phyloP scores from a whole-genome alignment of 2,329 filamentous ascomycete species.

The Pseudonectria buxi region DNA sequence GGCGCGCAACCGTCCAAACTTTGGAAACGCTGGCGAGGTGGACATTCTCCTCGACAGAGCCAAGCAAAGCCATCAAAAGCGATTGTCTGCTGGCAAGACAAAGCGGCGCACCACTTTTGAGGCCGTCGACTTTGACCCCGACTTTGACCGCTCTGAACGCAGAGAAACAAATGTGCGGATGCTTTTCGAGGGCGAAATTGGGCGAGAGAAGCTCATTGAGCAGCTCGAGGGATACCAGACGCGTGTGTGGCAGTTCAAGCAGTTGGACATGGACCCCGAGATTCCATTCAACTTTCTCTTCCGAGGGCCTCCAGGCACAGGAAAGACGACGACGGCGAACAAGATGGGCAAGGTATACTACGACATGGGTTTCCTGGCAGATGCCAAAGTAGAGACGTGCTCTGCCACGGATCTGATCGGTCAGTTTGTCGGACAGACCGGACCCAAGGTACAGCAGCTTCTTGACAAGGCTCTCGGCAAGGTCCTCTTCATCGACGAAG shows the following conservation, averaged over 20 bases:
- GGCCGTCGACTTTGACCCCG: conserved; percentile 65
- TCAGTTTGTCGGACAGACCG: conserved; percentile 62
- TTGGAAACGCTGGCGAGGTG: conserved; percentile 69
- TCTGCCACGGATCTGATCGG: conserved; percentile 65
- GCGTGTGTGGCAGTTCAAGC: conserved; percentile 27
- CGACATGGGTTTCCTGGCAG: conserved; percentile 61
- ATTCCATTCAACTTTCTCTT: conserved; percentile 66
- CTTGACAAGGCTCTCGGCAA: conserved; percentile 58
- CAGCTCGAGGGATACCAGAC: conserved; percentile 49
- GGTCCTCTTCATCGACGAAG: conserved; percentile 67
- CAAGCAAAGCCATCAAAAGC: conserved; percentile 16
- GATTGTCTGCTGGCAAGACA: conserved; percentile 11
- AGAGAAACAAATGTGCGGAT: conserved; percentile 36
- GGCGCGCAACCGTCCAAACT: conserved; percentile 58
- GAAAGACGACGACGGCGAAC: conserved; percentile 66
- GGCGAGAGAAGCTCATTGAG: conserved; percentile 47
- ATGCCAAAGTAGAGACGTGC: conserved; percentile 54
- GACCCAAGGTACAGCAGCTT: conserved; percentile 52
- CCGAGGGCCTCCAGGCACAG: conserved; percentile 58
- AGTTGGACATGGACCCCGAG: conserved; percentile 26
- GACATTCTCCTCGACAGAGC: conserved; percentile 38
- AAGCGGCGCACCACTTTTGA: conserved; percentile 59
- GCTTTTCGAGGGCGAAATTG: conserved; percentile 54
- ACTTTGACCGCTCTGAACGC: conserved; percentile 43
- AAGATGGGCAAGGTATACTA: conserved; percentile 72